Evolutionary conservation across 2,329 filamentous ascomycete species (phyloP).

Genomic region (Botrytis tulipae): DNA sequence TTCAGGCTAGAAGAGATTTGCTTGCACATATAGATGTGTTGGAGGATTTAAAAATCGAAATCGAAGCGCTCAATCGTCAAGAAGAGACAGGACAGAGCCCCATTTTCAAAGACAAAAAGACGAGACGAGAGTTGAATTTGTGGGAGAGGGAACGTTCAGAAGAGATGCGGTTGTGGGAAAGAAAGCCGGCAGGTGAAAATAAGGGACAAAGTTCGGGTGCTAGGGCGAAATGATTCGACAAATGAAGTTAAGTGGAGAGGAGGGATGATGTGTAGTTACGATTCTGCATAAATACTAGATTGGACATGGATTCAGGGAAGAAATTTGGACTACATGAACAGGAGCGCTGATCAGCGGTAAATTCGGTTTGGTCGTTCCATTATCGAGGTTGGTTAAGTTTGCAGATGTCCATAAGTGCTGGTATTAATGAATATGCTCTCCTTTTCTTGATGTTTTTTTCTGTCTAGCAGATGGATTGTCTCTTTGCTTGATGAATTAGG

Average conservation of each 20-base stretch:
- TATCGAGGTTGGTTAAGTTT: background rate
- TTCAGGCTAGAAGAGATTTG: background rate
- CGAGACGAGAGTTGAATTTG: constrained; percentile 1
- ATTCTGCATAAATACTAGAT: background rate
- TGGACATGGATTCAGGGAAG: background rate
- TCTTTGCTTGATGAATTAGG: background rate
- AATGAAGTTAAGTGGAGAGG: background rate
- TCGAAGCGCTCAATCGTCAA: background rate
- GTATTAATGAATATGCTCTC: background rate
- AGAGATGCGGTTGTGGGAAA: constrained; percentile 13
- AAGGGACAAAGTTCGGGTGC: background rate
- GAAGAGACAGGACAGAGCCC: background rate
- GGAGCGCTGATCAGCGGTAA: background rate
- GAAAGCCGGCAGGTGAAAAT: background rate
- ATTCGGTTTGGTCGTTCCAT: background rate
- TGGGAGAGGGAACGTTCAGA: background rate
- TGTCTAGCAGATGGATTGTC: background rate
- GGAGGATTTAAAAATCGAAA: background rate
- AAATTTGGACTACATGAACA: background rate
- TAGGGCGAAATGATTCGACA: background rate
- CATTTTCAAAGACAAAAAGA: constrained; percentile 6
- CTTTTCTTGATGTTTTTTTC: background rate
- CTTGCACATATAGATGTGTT: background rate
- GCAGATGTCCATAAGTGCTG: background rate
- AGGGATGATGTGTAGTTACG: background rate